Base-by-base conservation (phyloP, 106 monocot species). In the Apostasia ramifera region DNA sequence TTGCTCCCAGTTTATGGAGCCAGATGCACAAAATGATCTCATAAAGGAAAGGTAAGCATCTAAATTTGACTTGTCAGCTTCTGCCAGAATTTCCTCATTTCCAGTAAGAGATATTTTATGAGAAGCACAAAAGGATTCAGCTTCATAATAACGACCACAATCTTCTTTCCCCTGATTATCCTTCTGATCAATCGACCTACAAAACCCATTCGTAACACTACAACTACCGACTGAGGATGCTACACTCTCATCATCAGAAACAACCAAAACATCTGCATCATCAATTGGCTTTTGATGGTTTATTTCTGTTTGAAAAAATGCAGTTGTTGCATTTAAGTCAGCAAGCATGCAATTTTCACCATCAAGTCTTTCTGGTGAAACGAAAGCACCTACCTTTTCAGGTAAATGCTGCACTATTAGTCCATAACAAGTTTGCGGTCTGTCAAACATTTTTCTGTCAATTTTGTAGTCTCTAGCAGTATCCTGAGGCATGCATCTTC, bases 1-100 rank as follows among this genome's bases (percentile, higher is more conserved):
- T 66, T 80, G 66, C 66, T 82, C 82, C 91, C 91, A 91, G 67
- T 73, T 88, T 46, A 91, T 59, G 53, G 82, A 68, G 1, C 91
- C 91, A 78, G 84, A 82, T 67, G 77, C 80, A 80, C 85, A 78
- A 15, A 91, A 80, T 49, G 78, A 82, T 60, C 61, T 14, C 66
- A 91, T 57, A 6, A 75, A 80, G 43, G 74, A 66, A 44, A 40
- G 76, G 38, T 91, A 91, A 1, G 85, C 82, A 73, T 80, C 55
- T 58, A 84, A 64, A 66, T 91, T 87, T 71, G 82, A 57, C 48
- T 51, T 56, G 68, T 84, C 84, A 13, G 73, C 63, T 71, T 77
- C 73, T 55, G 11, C 74, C 7, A 10, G 61, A 56, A 67, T 5
- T 38, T 61, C 59, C 47, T 40, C 63, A 10, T 50, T 66, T 15